Base-by-base conservation (phyloP, 2,329 filamentous ascomycete genomes). In the Meredithiella fracta region DNA sequence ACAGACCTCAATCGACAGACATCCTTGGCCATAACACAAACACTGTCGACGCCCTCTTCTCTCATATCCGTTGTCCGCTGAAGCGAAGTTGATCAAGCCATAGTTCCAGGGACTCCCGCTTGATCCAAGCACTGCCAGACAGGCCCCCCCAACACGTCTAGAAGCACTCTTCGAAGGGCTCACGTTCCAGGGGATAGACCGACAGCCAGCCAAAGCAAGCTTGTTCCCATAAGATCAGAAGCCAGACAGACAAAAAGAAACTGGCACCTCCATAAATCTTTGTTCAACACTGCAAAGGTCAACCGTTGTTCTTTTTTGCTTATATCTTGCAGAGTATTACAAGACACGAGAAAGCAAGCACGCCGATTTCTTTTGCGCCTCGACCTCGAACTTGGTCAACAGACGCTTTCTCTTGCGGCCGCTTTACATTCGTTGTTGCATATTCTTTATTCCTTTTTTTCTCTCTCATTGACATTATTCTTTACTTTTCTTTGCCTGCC, bases 81-180 rank as follows among this genome's bases (percentile, higher is more conserved):
- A 49, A 49, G 44, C 44, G 3, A 49, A 49, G 20, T 49, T 26
- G 44, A 49, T 49, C 44, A 26, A 42, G 44, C 22, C 9, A 49
- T 49, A 8, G 44, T 49, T 49, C 22, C 44, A 49, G 44, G 23
- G 44, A 49, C 44, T 26, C 11, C 44, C 22, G 23, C 44, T 49
- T 49, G 44, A 49, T 49, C 44, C 23, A 49, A 49, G 44, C 44
- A 49, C 44, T 49, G 44, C 44, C 44, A 49, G 44, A 49, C 44
- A 49, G 44, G 44, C 44, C 44, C 6, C 44, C 44, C 44, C 44
- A 26, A 25, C 31, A 52, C 50, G 31, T 52, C 50, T 52, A 52
- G 50, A 52, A 52, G 50, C 50, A 49, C 44, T 22, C 23, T 49
- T 49, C 44, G 44, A 49, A 49, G 44, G 44, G 22, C 23, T 25